Conservation (phyloP, 495 filamentous ascomycete species). For the Aspergillus nanangensis region DNA sequence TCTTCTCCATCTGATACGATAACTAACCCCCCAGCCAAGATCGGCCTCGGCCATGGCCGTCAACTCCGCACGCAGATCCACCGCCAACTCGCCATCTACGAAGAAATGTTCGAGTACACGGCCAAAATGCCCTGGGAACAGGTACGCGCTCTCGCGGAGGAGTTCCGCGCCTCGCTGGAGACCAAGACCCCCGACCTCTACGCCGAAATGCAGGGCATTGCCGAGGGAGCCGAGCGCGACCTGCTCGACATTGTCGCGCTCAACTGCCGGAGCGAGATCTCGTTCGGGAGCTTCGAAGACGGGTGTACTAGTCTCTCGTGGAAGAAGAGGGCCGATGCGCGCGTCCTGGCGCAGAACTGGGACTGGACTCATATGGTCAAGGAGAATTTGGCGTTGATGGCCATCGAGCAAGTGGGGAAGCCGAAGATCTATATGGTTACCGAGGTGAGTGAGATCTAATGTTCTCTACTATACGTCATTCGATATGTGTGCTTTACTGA, state of each 20-base stretch:
- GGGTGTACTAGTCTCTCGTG: conserved; percentile 60
- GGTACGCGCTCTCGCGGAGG: conserved; percentile 38
- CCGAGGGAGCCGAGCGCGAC: conserved; percentile 49
- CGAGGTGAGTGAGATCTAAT: too few species aligned
- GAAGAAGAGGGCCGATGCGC: conserved; percentile 31
- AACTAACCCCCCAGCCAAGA: conserved; percentile 23
- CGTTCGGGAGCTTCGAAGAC: conserved; percentile 58
- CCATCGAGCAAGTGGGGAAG: conserved; percentile 43
- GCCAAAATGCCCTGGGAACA: conserved; percentile 44
- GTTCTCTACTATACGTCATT: neutral
- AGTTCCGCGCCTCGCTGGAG: conserved; percentile 38
- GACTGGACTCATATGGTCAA: conserved; percentile 50
- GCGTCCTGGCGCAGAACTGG: conserved; percentile 64
- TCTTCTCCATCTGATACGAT: neutral
- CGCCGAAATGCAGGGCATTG: conserved; percentile 54
- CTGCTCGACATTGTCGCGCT: conserved; percentile 59
- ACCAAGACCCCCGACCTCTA: conserved; percentile 41
- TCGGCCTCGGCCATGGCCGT: conserved; percentile 51
- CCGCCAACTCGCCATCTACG: conserved; percentile 48
- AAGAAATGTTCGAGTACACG: conserved; percentile 44
- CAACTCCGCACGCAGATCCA: conserved; percentile 39
- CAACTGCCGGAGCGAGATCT: conserved; percentile 66
- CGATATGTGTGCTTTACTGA: neutral
- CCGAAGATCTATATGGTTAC: conserved; percentile 48
- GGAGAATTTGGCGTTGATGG: conserved; percentile 51